Base-by-base conservation (phyloP, 371 early-diverging fungal genomes). In the Blakeslea trispora region DNA sequence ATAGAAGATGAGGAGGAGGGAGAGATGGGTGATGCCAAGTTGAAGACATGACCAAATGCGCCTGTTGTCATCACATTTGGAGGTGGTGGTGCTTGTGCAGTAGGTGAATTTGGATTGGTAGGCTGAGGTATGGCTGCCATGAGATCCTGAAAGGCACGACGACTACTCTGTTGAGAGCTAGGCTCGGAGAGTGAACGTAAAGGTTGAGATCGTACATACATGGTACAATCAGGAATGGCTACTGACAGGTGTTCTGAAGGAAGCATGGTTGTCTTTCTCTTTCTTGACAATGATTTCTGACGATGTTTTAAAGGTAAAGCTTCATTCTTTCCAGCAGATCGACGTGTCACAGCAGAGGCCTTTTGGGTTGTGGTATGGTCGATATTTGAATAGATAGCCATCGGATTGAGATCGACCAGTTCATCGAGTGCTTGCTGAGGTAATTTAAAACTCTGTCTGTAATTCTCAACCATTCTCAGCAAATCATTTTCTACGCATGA, bases 401-500 rank as follows among this genome's bases (percentile, higher is more conserved):
- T 53, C 5, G 56, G 8, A 28, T 56, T 44, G 7, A 66, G 23
- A 39, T 61, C 59, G 1, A 66, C 62, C 45, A 58, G 51, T 0
- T 21, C 31, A n/a, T 61, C 55, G 3, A 66, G 17, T 11, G 32
- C 17, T 9, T 57, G 51, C 34, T 23, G 46, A 0, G 66, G 32
- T 10, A 66, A 6, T 17, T 45, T 32, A 5, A 37, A 17, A 14
- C 50, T 34, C 10, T 55, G 50, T 15, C 28, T 49, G 42, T 61
- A 76, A 14, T 58, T 64, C 19, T 66, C 62, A 17, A 77, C 39
- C 68, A 77, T 55, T 4, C 69, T 61, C 1, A 50, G 19, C 39
- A 77, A 40, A 28, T 77, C 78, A n/a, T 42, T 46, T 42, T 74
- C 72, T 1, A 74, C 72, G 39, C 55, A 59, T 7, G 55, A 45